Percentiles rank a stretch among this genome's conserved stretches.
Evolutionary conservation across 257 asterid species (phyloP).

Genomic region (Petrea volubilis): DNA sequence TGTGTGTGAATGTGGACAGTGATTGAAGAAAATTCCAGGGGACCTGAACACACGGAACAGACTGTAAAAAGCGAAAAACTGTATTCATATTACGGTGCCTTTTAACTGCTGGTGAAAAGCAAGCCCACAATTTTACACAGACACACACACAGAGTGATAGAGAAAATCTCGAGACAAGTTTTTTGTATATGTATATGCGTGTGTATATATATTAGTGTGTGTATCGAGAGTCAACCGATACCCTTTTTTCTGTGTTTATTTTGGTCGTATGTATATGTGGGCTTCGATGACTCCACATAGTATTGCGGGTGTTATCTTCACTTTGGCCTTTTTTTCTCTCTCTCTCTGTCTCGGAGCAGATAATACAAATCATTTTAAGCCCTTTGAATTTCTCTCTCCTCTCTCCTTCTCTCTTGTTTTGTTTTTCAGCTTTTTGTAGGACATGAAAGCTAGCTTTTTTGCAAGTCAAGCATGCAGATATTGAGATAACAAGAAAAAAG

Average conservation of each 20-base stretch:
- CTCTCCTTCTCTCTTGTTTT: background rate
- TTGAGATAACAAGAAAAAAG: slow-evolving; percentile 22
- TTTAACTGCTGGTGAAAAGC: background rate
- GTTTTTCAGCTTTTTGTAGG: slow-evolving; percentile 25
- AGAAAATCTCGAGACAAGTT: background rate
- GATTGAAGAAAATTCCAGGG: slow-evolving; percentile 24
- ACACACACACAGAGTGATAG: background rate
- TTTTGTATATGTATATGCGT: too few species aligned
- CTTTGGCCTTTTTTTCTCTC: background rate
- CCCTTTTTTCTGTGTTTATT: slow-evolving; percentile 30
- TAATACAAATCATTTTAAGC: background rate
- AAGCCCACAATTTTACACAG: background rate
- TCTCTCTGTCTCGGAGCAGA: background rate
- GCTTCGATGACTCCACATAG: slow-evolving; percentile 52
- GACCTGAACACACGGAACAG: slow-evolving; percentile 19
- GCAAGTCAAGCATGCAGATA: slow-evolving; percentile 69
- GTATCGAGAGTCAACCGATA: slow-evolving; percentile 46
- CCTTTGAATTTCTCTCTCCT: slow-evolving; percentile 2
- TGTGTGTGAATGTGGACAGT: slow-evolving; percentile 6
- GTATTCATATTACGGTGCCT: background rate
- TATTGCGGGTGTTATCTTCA: slow-evolving; percentile 41
- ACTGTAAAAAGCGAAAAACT: slow-evolving; percentile 12
- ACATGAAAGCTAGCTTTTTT: slow-evolving; percentile 29
- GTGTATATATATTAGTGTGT: background rate
- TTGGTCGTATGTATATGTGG: slow-evolving; percentile 52